Conservation (phyloP, 768 basidiomycete species). For the Ramaria rubella region DNA sequence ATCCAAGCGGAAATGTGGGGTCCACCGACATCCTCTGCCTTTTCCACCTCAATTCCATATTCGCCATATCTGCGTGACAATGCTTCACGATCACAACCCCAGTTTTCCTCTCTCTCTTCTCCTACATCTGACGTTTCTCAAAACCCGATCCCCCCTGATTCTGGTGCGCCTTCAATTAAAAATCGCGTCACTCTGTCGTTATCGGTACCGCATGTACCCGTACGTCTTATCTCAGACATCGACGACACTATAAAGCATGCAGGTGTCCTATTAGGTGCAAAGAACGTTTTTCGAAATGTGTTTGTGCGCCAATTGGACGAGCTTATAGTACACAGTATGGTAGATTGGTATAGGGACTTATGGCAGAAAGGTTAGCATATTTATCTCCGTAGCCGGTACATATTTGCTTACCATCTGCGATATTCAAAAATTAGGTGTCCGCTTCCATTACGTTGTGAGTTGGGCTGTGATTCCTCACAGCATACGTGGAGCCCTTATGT, state of each 20-base stretch:
- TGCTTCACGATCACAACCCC: background rate
- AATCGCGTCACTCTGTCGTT: conserved; percentile 1
- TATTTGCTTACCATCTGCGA: background rate
- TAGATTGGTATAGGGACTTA: conserved; percentile 67
- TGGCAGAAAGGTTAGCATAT: conserved; percentile 68
- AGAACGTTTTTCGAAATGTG: conserved; percentile 82
- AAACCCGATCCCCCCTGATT: background rate
- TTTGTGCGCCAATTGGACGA: conserved; percentile 84
- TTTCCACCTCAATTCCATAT: background rate
- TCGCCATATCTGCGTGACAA: background rate
- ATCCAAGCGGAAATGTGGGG: conserved; percentile 46
- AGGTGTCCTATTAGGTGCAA: conserved; percentile 69
- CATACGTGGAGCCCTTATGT: conserved; percentile 10
- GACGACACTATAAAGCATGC: conserved; percentile 89
- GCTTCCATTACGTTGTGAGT: conserved; percentile 87
- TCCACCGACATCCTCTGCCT: conserved; percentile 26
- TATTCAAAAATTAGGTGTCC: conserved; percentile 41
- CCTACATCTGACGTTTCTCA: background rate
- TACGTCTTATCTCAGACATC: conserved; percentile 87
- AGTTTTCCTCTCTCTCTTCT: background rate
- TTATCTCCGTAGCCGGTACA: conserved; percentile 72
- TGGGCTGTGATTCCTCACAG: background rate
- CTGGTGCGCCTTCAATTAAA: background rate
- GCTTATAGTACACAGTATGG: conserved; percentile 75
- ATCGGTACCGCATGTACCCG: conserved; percentile 47